Conservation (phyloP, 345 rosid species). For the Citrus hindsii region DNA sequence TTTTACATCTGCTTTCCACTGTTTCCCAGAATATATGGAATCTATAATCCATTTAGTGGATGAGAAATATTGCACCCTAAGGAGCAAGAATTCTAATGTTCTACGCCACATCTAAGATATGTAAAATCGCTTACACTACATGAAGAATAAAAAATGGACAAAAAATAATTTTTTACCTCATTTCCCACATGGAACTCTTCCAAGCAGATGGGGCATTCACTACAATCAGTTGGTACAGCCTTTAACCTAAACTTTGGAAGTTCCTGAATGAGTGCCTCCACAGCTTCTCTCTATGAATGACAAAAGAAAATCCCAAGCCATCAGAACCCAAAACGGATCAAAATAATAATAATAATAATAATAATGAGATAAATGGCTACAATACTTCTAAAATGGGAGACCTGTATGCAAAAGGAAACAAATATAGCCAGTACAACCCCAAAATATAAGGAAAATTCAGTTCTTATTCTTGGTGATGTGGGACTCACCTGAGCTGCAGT, state of each 20-base stretch:
- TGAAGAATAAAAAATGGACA: not conserved
- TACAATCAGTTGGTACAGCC: conserved; percentile 95
- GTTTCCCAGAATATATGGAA: not conserved
- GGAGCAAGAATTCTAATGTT: not conserved
- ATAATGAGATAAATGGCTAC: not conserved
- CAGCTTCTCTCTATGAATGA: conserved; percentile 77
- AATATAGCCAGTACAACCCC: not conserved
- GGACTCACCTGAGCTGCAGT: conserved; percentile 80
- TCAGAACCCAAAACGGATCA: conserved; percentile 2
- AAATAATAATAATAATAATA: too few species aligned
- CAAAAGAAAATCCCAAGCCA: conserved; percentile 1
- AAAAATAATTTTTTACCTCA: conserved; percentile 52
- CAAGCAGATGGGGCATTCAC: conserved; percentile 97
- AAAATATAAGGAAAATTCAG: not conserved
- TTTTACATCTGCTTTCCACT: not conserved
- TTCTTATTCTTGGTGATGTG: not conserved
- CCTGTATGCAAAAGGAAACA: not conserved
- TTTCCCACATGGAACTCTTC: conserved; percentile 89
- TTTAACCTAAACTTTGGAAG: conserved; percentile 94
- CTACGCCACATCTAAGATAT: not conserved
- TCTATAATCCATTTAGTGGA: not conserved
- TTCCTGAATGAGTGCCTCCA: conserved; percentile 94
- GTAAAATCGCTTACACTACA: not conserved
- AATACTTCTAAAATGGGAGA: not conserved
- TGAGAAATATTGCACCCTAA: not conserved